A percentile compares a stretch with the other conserved stretches of the same genome.
Evolutionary conservation across 108 stramenopile species (phyloP).

Genomic region (Chaetoceros tenuissimus): DNA sequence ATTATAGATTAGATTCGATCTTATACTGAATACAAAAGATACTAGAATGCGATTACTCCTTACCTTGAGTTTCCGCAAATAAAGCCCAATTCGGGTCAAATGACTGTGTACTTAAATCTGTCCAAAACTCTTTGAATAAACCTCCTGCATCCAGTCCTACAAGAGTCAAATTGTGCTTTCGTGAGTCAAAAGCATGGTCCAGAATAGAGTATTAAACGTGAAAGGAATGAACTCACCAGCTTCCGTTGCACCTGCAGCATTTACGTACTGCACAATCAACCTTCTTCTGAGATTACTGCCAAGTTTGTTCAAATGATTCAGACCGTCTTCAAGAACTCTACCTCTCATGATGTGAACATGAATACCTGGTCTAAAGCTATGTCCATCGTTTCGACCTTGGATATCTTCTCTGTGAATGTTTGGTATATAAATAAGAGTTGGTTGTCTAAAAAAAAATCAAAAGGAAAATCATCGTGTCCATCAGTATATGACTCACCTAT

Average conservation of each 20-base stretch:
- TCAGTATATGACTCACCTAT: constrained; percentile 44
- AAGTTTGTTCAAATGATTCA: constrained; percentile 70
- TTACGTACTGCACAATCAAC: constrained; percentile 68
- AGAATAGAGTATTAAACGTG: not conserved
- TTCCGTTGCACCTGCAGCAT: constrained; percentile 72
- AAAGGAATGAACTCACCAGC: too few species aligned
- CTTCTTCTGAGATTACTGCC: constrained; percentile 74
- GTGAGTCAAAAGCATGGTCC: constrained; percentile 8
- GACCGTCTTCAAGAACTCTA: constrained; percentile 78
- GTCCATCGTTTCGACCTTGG: constrained; percentile 34
- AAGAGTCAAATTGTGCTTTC: too few species aligned
- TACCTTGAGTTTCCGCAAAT: constrained; percentile 81
- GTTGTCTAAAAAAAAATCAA: constrained; percentile 33
- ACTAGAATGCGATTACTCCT: not conserved
- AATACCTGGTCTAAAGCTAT: constrained; percentile 52
- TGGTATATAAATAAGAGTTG: constrained; percentile 41
- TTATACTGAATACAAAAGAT: too few species aligned
- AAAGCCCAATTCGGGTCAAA: constrained; percentile 90
- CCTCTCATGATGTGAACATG: constrained; percentile 74
- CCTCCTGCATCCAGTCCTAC: constrained; percentile 96
- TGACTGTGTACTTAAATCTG: constrained; percentile 74
- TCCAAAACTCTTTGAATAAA: constrained; percentile 97
- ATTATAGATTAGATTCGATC: too few species aligned
- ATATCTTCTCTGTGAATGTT: constrained; percentile 27
- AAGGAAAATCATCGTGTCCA: constrained; percentile 35